Conservation (phyloP, 805 yeast genomes). For the Metschnikowia continentalis region DNA sequence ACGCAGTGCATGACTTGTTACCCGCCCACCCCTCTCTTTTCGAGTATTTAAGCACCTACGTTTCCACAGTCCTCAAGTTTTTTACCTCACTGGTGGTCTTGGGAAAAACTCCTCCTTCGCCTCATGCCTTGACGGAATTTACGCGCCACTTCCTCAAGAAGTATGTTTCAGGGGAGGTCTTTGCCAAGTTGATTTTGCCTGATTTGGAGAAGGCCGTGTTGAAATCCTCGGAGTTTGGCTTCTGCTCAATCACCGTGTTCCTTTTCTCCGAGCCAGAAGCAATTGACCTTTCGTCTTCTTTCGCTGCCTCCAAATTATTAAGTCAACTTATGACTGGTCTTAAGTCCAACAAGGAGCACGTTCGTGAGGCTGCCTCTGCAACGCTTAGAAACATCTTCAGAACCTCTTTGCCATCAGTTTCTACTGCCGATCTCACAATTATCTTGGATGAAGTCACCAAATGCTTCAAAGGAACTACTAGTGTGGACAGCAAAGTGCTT, state of each 20-base stretch:
- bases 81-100: constrained; percentile 41
- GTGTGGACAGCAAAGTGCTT: constrained; percentile 61
- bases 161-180: constrained; percentile 34
- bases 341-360: constrained; percentile 67
- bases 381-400: constrained; percentile 26
- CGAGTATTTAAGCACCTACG: constrained; percentile 8
- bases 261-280: constrained; percentile 31
- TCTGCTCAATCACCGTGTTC: constrained; percentile 50
- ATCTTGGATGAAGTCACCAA: constrained; percentile 54
- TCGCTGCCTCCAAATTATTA: constrained; percentile 42
- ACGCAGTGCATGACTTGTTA: constrained; percentile 21
- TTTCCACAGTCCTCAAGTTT: constrained; percentile 18
- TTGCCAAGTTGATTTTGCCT: constrained; percentile 46
- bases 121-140: constrained; percentile 32
- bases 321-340: constrained; percentile 50
- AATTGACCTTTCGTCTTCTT: constrained; percentile 40
- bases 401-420: constrained; percentile 13
- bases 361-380: constrained; percentile 47
- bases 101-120: constrained; percentile 40
- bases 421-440: constrained; percentile 22
- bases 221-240: constrained; percentile 72
- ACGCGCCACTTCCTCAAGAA: constrained; percentile 41
- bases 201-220: constrained; percentile 68
- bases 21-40: constrained; percentile 24
- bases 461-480: constrained; percentile 51